phyloP scores from a whole-genome alignment of 106 monocot species.

The Dendrobium officinale region DNA sequence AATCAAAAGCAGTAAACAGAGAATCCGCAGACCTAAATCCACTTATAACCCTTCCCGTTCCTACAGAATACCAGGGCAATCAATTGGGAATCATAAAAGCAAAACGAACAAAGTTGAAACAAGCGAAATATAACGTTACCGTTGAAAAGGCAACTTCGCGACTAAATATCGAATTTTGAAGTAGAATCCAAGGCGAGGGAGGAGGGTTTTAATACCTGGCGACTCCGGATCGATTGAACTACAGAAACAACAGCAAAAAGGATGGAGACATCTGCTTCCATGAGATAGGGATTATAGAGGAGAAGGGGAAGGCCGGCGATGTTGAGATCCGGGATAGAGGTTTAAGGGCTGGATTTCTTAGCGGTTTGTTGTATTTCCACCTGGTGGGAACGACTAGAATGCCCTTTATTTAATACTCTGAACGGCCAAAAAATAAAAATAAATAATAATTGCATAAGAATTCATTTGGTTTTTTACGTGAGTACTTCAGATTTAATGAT shows the following conservation, averaged over 20 bases:
- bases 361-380: slow-evolving; percentile 2
- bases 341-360: not conserved
- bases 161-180: not conserved
- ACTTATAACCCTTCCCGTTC: not conserved
- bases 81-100: not conserved
- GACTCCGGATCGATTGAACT: not conserved
- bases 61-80: not conserved
- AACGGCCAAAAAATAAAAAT: no score
- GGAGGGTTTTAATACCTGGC: not conserved
- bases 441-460: no score
- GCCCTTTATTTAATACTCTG: no score
- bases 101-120: not conserved
- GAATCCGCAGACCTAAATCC: not conserved
- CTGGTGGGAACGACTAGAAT: not conserved
- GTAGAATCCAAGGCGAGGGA: not conserved
- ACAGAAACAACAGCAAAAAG: not conserved
- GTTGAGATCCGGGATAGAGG: not conserved
- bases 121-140: not conserved
- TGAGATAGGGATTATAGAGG: slow-evolving; percentile 9
- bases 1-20: not conserved
- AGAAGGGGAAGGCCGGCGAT: slow-evolving; percentile 1
- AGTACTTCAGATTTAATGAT: no score
- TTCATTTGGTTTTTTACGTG: no score
- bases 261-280: slow-evolving; percentile 29
- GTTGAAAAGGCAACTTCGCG: not conserved